These are phyloP conservation scores for Colletotrichum karsti DNA, from an alignment of 2,329 filamentous ascomycete species.

Conservation along the genomic window DNA sequence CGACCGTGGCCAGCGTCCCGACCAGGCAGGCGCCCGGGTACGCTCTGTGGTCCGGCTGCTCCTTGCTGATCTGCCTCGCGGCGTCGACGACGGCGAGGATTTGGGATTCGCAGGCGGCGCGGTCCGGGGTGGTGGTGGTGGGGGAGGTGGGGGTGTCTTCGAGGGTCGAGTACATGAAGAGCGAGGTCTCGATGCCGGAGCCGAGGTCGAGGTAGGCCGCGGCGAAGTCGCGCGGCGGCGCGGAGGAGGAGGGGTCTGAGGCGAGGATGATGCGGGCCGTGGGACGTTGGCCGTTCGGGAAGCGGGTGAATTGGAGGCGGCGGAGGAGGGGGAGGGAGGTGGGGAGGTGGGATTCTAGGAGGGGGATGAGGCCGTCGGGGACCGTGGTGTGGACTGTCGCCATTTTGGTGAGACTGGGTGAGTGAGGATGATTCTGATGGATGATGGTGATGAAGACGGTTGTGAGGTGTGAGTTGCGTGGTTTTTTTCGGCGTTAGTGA, in stretches of 20 bases:
- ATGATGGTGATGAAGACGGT: not conserved
- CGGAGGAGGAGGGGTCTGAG: constrained; percentile 27
- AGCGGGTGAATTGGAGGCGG: constrained; percentile 67
- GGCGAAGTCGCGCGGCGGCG: constrained; percentile 48
- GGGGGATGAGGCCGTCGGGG: constrained; percentile 48
- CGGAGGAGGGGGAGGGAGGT: constrained; percentile 68
- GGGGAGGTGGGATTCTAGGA: constrained; percentile 62
- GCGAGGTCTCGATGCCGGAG: constrained; percentile 68
- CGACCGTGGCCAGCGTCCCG: constrained; percentile 42
- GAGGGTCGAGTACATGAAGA: constrained; percentile 68
- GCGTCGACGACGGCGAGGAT: constrained; percentile 41
- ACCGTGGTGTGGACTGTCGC: constrained; percentile 37
- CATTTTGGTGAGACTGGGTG: not conserved
- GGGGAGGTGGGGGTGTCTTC: constrained; percentile 42
- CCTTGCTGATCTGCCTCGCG: constrained; percentile 36
- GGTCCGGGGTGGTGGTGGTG: constrained; percentile 21
- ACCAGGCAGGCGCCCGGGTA: constrained; percentile 43
- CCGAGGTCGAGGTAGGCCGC: constrained; percentile 70
- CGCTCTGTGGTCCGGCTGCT: constrained; percentile 30
- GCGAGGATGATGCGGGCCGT: constrained; percentile 52
- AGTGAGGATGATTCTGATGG: not conserved
- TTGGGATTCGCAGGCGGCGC: constrained; percentile 40
- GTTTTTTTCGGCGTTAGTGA: not conserved
- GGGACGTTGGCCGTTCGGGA: constrained; percentile 49
- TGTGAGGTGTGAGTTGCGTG: not conserved